Base-by-base conservation (phyloP, 306 rosid species). In the Sicyos edulis region DNA sequence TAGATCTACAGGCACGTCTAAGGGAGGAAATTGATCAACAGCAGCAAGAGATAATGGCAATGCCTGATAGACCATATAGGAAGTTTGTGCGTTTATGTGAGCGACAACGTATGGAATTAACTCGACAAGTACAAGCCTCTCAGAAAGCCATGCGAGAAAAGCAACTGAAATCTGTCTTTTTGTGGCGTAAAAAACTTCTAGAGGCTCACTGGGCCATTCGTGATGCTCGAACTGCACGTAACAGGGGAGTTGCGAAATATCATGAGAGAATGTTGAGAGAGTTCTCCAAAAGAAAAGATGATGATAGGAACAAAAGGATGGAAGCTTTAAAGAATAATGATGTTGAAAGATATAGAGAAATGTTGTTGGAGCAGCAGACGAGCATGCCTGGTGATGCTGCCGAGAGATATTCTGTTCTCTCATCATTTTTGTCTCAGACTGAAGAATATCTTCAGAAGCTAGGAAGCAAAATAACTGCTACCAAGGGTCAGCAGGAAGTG, bases 31-130 rank as follows among this genome's bases (percentile, higher is more conserved):
- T 93, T 74, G 97, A 93, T 84, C 96, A 90, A 75, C 98, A 90
- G 42, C 98, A 93, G 80, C 96, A 93, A 76, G 95, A 93, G 86
- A 93, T 93, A 82, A 90, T 93, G 97, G 92, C 96, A 78, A 93
- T 93, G 97, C 93, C 97, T 17, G 98, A 93, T 52, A 88, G 98
- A 85, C 96, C 95, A 62, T 90, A 93, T 73, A 86, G 97, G 49
- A 93, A 90, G 85, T 93, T 93, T 88, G 97, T 93, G 62, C 85
- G 86, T 52, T 76, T 90, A 73, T 93, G 98, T 71, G 98, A 93
- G 85, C 98, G 97, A 59, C 98, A 93, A 80, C 96, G 97, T 19
- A 56, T 88, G 83, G 98, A 93, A 76, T 91, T 93, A 40, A 70
- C 92, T 51, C 84, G 98, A 76, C 98, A 93, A 85, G 96, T 93